Base-by-base conservation (phyloP, 805 yeast species). In the Yarrowia bubula region DNA sequence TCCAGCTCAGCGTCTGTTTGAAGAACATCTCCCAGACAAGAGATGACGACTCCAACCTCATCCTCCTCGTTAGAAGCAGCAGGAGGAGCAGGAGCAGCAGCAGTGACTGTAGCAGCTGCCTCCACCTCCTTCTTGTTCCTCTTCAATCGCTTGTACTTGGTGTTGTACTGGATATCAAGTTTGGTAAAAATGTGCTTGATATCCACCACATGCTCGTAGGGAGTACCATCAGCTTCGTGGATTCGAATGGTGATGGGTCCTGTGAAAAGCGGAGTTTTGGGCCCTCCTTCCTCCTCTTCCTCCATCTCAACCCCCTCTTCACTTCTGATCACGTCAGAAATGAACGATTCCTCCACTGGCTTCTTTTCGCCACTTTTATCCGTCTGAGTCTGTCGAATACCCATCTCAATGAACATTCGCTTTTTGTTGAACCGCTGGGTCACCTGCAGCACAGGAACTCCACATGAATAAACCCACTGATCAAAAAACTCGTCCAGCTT, bases 161-260 rank as follows among this genome's bases (percentile, higher is more conserved):
- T 91, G 75, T 95, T 95, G 76, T 95, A 95, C 73, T 91, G 98
- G 55, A 95, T 91, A 72, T 95, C 99, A 50, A 95, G 79, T 72
- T 90, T 91, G 0, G 96, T 90, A 69, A 86, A 85, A 0, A 86
- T 83, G 48, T 93, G 98, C 70, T 91, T 90, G 62, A 95, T 78
- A 69, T 91, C 96, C 22, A 95, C 97, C 55, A 95, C 93, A 74
- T 95, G 99, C 72, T 95, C 99, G 73, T 95, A 95, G 0, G 99
- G 99, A 0, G 98, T 91, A 8, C 99, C 99, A 75, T 95, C 98
- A 0, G 97, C 96, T 72, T 95, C 99, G 73, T 95, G 99, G 41
- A 95, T 92, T 71, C 99, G 80, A 41, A 95, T 90, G 0, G 99
- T 95, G 89, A 95, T 90, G 0, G 98, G 97, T 0, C 99, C 99